Evolutionary conservation across 805 yeast species (phyloP), one percentile per base, ranked within the genome.

Genomic region (Saccharomycopsis synnaedendra): DNA sequence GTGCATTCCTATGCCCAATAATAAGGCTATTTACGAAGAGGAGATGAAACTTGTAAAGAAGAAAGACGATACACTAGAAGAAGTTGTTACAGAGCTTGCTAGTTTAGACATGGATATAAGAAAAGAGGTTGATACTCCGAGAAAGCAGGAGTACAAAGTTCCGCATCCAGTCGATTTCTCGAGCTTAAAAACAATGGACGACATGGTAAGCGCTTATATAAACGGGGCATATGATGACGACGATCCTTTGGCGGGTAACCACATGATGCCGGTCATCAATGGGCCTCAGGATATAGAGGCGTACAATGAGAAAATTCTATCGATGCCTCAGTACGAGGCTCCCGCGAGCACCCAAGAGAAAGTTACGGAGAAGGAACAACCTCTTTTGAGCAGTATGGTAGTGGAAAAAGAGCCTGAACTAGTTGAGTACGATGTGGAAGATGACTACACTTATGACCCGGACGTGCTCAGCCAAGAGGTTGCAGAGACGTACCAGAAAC

Each of bases 171-270:
- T 34, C 39, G 4, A 76, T 72, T 52, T 68, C 64, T 53, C 57
- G 52, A n/a, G 44, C 63, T 4, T 19, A 19, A 19, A 64, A 36
- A 74, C 74, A 52, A 44, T 69, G 56, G 77, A 74, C 40, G 62
- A 70, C 0, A 70, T 76, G 76, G 80, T 76, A 1, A 66, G 67
- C 44, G 79, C 78, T 0, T 77, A 77, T 54, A 65, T 68, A 32
- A 54, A 64, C 31, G 82, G 80, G 3, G 60, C 69, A 53, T 75
- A 72, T 53, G 80, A 76, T 54, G 82, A 75, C 48, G 80, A 77
- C 51, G 19, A 19, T 19, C 19, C 2, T 19, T 61, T 72, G 6
- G 64, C 58, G 30, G 66, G 74, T 0, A 67, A 67, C 32, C 79
- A 79, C 0, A 74, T 74, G 7, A 72, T 77, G 5, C 49, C 57